phyloP scores from a whole-genome alignment of 352 stramenopile genomes.

The Thraustochytrium striatum region DNA sequence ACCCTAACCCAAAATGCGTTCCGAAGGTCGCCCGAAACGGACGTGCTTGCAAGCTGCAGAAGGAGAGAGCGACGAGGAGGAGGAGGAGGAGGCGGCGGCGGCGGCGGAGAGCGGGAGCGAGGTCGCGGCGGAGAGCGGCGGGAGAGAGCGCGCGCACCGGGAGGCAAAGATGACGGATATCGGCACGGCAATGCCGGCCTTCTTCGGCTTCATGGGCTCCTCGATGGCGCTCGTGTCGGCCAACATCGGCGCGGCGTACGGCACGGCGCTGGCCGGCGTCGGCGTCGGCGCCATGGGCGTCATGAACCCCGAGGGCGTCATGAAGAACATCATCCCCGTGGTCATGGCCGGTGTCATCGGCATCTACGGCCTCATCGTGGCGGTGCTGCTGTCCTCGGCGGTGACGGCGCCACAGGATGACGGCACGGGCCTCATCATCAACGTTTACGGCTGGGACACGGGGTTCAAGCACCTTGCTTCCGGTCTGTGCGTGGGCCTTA shows the following conservation, averaged over 20 bases:
- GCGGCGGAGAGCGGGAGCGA: neutral
- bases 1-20: neutral
- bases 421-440: neutral
- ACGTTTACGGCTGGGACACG: constrained; percentile 61
- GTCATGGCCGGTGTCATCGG: constrained; percentile 92
- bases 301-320: constrained; percentile 90
- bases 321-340: constrained; percentile 97
- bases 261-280: constrained; percentile 94
- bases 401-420: constrained; percentile 17
- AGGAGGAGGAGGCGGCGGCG: neutral
- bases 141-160: constrained; percentile 2
- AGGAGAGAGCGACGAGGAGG: neutral
- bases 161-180: no score
- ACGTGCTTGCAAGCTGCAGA: neutral
- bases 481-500: constrained; percentile 72
- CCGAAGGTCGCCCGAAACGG: neutral
- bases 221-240: constrained; percentile 40
- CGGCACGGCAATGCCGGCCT: constrained; percentile 59
- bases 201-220: constrained; percentile 47
- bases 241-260: constrained; percentile 93
- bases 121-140: neutral
- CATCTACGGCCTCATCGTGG: constrained; percentile 81
- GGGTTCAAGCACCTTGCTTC: constrained; percentile 74
- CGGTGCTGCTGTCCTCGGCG: constrained; percentile 66
- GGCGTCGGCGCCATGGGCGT: constrained; percentile 91